These are phyloP conservation scores for Plenodomus lindquistii DNA, from an alignment of 2,329 filamentous ascomycete species.

Conservation along the genomic window DNA sequence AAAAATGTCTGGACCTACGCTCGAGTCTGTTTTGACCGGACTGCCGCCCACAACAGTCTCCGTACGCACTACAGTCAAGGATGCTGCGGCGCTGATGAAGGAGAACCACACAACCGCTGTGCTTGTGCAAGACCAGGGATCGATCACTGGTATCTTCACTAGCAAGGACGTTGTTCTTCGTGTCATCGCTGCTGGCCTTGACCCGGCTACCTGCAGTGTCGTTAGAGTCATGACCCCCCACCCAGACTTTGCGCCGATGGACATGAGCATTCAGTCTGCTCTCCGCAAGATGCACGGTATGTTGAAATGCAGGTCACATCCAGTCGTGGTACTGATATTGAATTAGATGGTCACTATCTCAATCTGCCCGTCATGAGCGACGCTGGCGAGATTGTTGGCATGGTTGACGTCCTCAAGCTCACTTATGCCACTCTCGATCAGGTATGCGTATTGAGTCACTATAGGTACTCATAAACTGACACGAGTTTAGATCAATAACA, in stretches of 20 bases:
- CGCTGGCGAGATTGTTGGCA: constrained; percentile 93
- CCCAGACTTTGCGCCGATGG: constrained; percentile 96
- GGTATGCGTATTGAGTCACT: constrained; percentile 52
- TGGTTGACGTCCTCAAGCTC: constrained; percentile 98
- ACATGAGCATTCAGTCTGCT: constrained; percentile 98
- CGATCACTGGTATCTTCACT: constrained; percentile 98
- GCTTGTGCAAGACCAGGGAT: constrained; percentile 92
- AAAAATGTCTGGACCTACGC: constrained; percentile 97
- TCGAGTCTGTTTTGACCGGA: constrained; percentile 92
- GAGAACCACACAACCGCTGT: constrained; percentile 98
- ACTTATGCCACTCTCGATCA: constrained; percentile 98
- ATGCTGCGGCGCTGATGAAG: constrained; percentile 95
- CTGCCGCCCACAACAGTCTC: constrained; percentile 92
- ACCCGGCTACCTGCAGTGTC: constrained; percentile 93
- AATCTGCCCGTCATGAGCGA: constrained; percentile 99
- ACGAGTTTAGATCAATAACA: constrained; percentile 72
- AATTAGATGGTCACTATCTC: constrained; percentile 91
- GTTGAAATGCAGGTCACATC: constrained; percentile 33
- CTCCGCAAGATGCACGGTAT: constrained; percentile 98
- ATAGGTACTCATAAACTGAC: constrained; percentile 8
- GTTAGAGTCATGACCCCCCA: constrained; percentile 99
- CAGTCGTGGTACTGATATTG: constrained; percentile 15
- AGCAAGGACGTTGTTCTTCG: constrained; percentile 98
- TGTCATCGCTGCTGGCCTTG: constrained; percentile 94
- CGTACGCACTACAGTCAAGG: constrained; percentile 93